Base-by-base conservation (phyloP, 164 flowering plant genomes). In the Amborella trichopoda region DNA sequence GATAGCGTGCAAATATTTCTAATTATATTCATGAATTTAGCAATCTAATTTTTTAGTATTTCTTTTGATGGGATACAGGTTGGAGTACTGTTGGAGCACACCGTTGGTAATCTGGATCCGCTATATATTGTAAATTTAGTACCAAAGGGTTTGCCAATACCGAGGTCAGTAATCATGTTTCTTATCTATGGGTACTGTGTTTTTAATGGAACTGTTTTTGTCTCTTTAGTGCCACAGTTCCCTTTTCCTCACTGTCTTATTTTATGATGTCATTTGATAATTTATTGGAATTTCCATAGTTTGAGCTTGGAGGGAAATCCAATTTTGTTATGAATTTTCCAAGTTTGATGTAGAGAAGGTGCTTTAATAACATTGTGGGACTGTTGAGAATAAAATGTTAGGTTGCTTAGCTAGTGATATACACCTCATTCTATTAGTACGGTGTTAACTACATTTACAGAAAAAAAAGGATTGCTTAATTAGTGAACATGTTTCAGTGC, bases 81-180 rank as follows among this genome's bases (percentile, higher is more conserved):
- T 23, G 95, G 96, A 4, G 56, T 84, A 44, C 54, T 93, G 67
- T 62, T 93, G 69, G 99, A 88, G 72, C 96, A 93, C 71, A 93
- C 99, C 44, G 99, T 88, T 47, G 99, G 99, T 27, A 84, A 93
- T 70, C 95, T 93, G 45, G 96, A 93, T 67, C 96, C 96, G 21
- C 77, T 93, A 3, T 78, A 88, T 49, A 93, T 93, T 53, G 99
- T 93, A 36, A 84, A 81, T 58, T 77, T 71, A 73, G 86, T 93
- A 23, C 96, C 96, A 27, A 74, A 82, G 66, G 99, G 96, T 28
- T 54, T 88, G 62, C 81, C 70, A 59, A 93, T 93, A 59, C 99
- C 99, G 49, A 65, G 95, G 99, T 93, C 37, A 68, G 84, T 78
- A 32, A n/a, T n/a, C n/a, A n/a, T n/a, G n/a, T n/a, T n/a, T n/a